Evolutionary conservation across 1,139 yeast species (phyloP).

Genomic region (Protomyces gravidus): DNA sequence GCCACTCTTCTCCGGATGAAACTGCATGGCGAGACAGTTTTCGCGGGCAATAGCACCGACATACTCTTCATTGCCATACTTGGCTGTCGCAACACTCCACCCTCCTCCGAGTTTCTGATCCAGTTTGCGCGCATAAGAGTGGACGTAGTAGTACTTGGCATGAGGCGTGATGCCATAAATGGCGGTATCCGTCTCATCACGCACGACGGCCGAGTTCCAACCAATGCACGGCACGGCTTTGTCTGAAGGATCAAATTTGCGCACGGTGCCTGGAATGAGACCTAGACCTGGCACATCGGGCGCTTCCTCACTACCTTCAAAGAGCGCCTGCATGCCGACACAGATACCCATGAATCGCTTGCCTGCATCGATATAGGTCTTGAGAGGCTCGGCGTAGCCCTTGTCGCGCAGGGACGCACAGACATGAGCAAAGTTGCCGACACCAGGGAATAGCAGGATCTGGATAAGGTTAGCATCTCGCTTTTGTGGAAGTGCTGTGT

Average conservation of each 20-base stretch:
- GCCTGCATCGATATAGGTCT: conserved; percentile 63
- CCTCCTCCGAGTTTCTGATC: conserved; percentile 44
- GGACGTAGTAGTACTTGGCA: conserved; percentile 85
- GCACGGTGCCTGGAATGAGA: conserved; percentile 51
- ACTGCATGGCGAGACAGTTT: conserved; percentile 89
- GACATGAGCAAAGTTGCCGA: conserved; percentile 93
- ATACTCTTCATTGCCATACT: conserved; percentile 74
- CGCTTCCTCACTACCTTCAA: conserved; percentile 70
- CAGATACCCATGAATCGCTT: conserved; percentile 92
- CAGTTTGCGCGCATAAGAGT: conserved; percentile 53
- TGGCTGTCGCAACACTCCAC: conserved; percentile 72
- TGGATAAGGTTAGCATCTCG: conserved; percentile 13
- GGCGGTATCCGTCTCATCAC: conserved; percentile 38
- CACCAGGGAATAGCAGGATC: conserved; percentile 79
- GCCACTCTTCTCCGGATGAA: conserved; percentile 97
- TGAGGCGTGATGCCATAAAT: conserved; percentile 61
- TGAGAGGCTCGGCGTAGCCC: conserved; percentile 62
- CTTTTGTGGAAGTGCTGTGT: not conserved
- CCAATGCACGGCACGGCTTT: conserved; percentile 96
- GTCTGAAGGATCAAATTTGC: conserved; percentile 55
- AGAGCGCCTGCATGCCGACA: conserved; percentile 86
- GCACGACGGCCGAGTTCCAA: conserved; percentile 60
- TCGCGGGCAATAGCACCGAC: conserved; percentile 75
- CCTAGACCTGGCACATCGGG: conserved; percentile 57
- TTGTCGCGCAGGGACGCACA: conserved; percentile 62